Percentiles rank a stretch among this genome's conserved stretches.
phyloP scores from a whole-genome alignment of 2,329 filamentous ascomycete species.

The Xylaria polymorpha region DNA sequence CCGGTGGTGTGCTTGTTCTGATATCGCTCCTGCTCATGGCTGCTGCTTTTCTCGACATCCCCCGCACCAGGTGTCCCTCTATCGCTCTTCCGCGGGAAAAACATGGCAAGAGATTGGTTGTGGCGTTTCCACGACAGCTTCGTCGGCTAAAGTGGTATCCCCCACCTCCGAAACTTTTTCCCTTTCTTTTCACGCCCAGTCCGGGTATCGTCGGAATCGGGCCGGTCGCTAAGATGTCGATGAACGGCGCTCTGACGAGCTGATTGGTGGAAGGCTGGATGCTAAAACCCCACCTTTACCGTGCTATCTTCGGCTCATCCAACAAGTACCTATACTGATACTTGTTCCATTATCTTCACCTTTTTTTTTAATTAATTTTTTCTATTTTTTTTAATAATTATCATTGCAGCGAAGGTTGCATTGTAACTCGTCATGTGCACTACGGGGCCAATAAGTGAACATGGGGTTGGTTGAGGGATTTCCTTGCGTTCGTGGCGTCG shows the following conservation, averaged over 20 bases:
- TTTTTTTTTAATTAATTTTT: neutral
- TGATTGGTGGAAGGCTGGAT: slow-evolving; percentile 20
- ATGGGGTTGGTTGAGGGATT: neutral
- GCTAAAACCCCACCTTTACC: slow-evolving; percentile 16
- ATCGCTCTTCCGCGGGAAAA: slow-evolving; percentile 18
- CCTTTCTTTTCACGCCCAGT: slow-evolving; percentile 14
- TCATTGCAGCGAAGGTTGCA: neutral
- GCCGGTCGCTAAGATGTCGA: slow-evolving; percentile 18
- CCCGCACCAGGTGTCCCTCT: neutral
- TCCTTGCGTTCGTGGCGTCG: neutral
- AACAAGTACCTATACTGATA: neutral
- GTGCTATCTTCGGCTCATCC: neutral
- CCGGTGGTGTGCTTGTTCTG: slow-evolving; percentile 34
- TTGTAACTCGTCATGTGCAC: slow-evolving; percentile 1
- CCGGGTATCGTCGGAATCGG: slow-evolving; percentile 27
- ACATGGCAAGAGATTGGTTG: slow-evolving; percentile 9
- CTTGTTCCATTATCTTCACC: neutral
- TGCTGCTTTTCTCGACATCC: slow-evolving; percentile 28
- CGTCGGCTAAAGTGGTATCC: neutral
- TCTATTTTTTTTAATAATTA: neutral
- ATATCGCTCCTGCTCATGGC: slow-evolving; percentile 13
- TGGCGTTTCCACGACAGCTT: neutral
- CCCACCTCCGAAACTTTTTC: slow-evolving; percentile 11
- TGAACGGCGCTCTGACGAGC: neutral
- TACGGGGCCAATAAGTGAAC: neutral